Base-by-base conservation (phyloP, 163 green algal species). In the Scenedesmus sp. region DNA sequence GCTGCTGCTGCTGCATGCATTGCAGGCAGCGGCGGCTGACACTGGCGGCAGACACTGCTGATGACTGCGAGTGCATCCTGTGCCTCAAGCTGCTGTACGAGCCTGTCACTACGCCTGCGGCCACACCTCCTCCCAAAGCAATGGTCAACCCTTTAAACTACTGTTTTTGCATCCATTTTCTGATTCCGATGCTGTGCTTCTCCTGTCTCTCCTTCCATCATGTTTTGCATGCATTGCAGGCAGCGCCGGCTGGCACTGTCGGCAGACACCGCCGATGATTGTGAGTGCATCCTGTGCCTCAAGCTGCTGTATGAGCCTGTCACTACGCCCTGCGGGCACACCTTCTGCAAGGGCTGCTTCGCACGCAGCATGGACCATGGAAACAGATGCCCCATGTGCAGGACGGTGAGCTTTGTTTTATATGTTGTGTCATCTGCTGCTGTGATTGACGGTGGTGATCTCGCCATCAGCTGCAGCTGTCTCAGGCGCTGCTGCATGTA, bases 261-360 rank as follows among this genome's bases (percentile, higher is more conserved):
- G 12, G 70, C 70, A 15, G 52, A 59, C 13, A 7, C 67, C 23
- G 46, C 54, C 2, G 96, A 98, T 74, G 97, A 98, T 64, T 90
- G 94, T 60, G 97, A 99, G 66, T 99, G 97, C 93, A 92, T 88
- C 6, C 91, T 99, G 91, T 99, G 97, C 91, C 84, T 97, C 70
- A 96, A 97, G 92, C 90, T 99, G 88, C 93, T 99, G 60, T 98
- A 93, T 64, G 96, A 99, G 88, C 97, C 97, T 0, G 96, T 98
- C 15, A 98, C 97, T 4, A 99, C 97, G 23, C 95, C 97, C 3
- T 99, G 97, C 91, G 97, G 97, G n/a, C 97, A 99, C 95, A 97
- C 94, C 7, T 99, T 98, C 91, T 98, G 97, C 92, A 87, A 90
- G 10, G 79, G 88, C 74, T 99, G 97, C 95, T 96, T 98, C 55